phyloP scores from a whole-genome alignment of 768 basidiomycete species.

The Pisolithus orientalis region DNA sequence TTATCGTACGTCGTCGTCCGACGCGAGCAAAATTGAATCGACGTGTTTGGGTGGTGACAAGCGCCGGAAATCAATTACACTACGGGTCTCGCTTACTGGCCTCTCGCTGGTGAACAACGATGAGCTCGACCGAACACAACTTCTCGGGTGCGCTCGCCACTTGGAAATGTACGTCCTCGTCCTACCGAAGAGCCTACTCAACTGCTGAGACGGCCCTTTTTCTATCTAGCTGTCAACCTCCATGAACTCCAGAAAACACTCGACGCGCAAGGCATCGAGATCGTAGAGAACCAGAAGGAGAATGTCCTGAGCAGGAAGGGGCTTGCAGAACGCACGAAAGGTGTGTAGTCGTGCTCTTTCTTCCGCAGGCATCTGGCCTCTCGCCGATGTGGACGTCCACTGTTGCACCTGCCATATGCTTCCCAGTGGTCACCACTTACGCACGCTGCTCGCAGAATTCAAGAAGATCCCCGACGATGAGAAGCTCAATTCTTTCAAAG shows the following conservation, averaged over 20 bases:
- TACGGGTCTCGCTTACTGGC: neutral
- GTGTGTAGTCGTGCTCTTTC: constrained; percentile 32
- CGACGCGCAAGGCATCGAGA: constrained; percentile 87
- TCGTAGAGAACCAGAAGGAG: constrained; percentile 99
- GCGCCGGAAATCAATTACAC: neutral
- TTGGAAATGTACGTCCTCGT: constrained; percentile 69
- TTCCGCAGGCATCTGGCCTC: neutral
- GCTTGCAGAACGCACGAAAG: constrained; percentile 93
- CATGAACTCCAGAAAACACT: constrained; percentile 88
- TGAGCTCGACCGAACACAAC: constrained; percentile 55
- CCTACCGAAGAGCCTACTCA: neutral
- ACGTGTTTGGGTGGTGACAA: neutral
- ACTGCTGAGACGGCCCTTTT: neutral
- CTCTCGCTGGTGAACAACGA: constrained; percentile 1
- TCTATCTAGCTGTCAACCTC: constrained; percentile 68
- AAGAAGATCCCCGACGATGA: constrained; percentile 90
- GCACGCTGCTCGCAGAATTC: constrained; percentile 58
- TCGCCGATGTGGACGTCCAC: neutral
- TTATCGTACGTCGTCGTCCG: neutral
- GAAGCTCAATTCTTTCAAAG: constrained; percentile 84
- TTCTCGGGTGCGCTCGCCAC: constrained; percentile 89
- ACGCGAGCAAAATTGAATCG: neutral
- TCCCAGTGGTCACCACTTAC: neutral
- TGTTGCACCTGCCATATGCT: neutral
- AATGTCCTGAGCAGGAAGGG: constrained; percentile 90